Conservation (phyloP, 2,329 filamentous ascomycete genomes). For the Colletotrichum brevisporum region DNA sequence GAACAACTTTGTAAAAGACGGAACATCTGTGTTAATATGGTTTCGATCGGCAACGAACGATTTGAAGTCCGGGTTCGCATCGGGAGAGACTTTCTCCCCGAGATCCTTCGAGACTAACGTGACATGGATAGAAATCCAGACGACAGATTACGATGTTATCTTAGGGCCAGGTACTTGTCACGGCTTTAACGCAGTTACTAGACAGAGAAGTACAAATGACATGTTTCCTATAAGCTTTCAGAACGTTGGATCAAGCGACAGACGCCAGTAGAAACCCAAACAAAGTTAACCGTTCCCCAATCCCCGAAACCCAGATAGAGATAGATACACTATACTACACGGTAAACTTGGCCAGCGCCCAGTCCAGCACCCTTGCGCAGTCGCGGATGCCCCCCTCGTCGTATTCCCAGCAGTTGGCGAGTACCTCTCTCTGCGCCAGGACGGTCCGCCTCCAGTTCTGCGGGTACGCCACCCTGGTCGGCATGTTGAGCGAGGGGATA, state of each 20-base stretch:
- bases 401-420: constrained; percentile 35
- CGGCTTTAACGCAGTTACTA: too few relatives aligned
- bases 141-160: too few relatives aligned
- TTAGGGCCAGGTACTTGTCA: too few relatives aligned
- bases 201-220: too few relatives aligned
- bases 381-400: constrained; percentile 38
- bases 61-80: background rate
- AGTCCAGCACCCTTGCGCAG: constrained; percentile 31
- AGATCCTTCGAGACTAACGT: background rate
- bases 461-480: constrained; percentile 22
- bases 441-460: constrained; percentile 30
- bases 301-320: background rate
- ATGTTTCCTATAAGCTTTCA: too few relatives aligned
- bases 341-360: constrained; percentile 35
- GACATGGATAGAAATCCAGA: too few relatives aligned
- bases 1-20: too few relatives aligned
- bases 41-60: too few relatives aligned
- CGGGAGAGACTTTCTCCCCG: background rate
- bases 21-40: too few relatives aligned
- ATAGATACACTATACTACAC: background rate
- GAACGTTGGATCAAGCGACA: too few relatives aligned
- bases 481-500: constrained; percentile 35
- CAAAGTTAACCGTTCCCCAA: background rate
- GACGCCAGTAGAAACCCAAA: background rate
- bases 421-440: constrained; percentile 29